Evolutionary conservation across 2,329 filamentous ascomycete species (phyloP), one percentile per base, ranked within the genome.

Genomic region (Cadophora sp.): DNA sequence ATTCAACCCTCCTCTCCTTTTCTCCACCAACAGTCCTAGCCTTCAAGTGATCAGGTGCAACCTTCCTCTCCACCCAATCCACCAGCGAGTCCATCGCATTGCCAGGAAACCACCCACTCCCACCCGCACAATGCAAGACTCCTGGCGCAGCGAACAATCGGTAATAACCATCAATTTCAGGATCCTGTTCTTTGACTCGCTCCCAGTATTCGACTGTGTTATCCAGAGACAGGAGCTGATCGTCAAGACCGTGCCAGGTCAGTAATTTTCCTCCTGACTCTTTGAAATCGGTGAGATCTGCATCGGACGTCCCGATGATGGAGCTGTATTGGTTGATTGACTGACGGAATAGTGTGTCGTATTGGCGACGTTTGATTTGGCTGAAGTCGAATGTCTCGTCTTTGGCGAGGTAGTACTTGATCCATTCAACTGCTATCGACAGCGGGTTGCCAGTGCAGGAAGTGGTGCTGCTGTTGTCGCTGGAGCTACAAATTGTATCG

Each of bases 61-160:
- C 18, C 14, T 55, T 55, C 18, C 78, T 71, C 63, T 78, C 76
- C 4, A 77, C 76, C 76, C 77, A 78, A 1, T 68, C 64, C 16
- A 71, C 70, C 2, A 78, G 62, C 55, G 74, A 71, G 4, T 68
- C 72, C 45, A 78, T 76, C 5, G 75, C 56, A 5, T 62, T 41
- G 3, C 33, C 61, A 6, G 77, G 76, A 39, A 69, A 62, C 7
- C 67, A 69, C 0, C 76, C 74, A 5, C 43, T 51, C 4, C 62
- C 62, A 18, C 16, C 20, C 4, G 30, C 24, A 41, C 68, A 70
- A 43, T 70, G 66, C 11, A 43, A 36, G 13, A 66, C 51, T 8
- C 68, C 68, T 1, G 66, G 68, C 24, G 62, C 68, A 22, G 58
- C 36, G 36, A 70, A 70, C 13, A 68, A 27, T 9, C 68, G 59